Percentiles rank a stretch among this genome's conserved stretches.
Conservation (phyloP, 176 grass and related monocot genomes). For the Avena sativa region DNA sequence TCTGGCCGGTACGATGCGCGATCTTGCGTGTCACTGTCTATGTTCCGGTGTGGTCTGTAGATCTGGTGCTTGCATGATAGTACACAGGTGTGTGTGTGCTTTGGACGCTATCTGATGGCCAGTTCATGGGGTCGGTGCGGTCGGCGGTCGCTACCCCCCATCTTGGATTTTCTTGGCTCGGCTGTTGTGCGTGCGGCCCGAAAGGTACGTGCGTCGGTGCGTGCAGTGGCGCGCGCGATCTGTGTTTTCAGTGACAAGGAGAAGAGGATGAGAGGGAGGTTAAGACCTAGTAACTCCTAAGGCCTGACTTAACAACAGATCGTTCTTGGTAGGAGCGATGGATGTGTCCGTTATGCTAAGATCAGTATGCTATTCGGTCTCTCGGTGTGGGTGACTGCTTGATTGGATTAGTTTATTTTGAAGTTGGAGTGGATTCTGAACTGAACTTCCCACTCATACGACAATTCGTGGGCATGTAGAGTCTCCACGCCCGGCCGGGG, state of each 20-base stretch:
- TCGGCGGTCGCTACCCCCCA: neutral
- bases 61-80: neutral
- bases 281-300: neutral
- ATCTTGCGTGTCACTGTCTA: conserved; percentile 14
- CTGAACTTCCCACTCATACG: neutral
- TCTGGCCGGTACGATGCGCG: neutral
- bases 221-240: neutral
- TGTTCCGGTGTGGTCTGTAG: neutral
- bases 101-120: conserved; percentile 45
- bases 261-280: conserved; percentile 37
- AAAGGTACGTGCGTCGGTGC: conserved; percentile 13
- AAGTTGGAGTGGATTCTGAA: neutral
- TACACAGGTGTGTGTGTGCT: neutral
- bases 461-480: neutral
- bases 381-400: neutral
- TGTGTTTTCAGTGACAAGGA: neutral
- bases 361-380: neutral
- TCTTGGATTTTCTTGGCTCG: conserved; percentile 41
- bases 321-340: conserved; percentile 30
- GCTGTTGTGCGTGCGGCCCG: conserved; percentile 13
- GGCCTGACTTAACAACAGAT: neutral
- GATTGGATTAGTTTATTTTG: neutral
- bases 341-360: conserved; percentile 2
- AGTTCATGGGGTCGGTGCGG: conserved; percentile 20
- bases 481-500: too few species aligned